phyloP scores from a whole-genome alignment of 495 filamentous ascomycete genomes.

The Penicillium ochrochloron region DNA sequence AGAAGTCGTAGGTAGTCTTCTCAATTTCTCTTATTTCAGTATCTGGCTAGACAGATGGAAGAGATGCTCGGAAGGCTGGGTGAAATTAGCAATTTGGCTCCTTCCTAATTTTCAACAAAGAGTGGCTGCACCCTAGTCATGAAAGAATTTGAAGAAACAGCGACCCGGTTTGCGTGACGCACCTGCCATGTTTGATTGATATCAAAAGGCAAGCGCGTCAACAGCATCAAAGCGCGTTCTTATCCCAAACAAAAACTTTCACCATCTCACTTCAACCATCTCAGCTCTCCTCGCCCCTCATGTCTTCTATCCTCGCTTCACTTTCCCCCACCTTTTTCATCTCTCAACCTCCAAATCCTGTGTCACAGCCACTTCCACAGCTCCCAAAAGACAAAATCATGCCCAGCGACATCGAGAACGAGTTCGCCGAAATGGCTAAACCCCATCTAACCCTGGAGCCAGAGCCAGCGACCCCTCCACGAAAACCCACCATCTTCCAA shows the following conservation, averaged over 20 bases:
- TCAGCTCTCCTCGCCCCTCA: not conserved
- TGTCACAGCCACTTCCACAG: not conserved
- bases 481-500: not conserved
- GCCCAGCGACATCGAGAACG: not conserved
- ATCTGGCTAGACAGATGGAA: not conserved
- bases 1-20: not conserved
- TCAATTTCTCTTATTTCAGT: not conserved
- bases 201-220: not conserved
- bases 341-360: not conserved
- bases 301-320: not conserved
- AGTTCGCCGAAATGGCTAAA: not conserved
- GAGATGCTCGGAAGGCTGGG: not conserved
- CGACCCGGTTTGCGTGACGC: not conserved
- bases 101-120: not conserved
- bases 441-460: not conserved
- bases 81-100: too few species aligned
- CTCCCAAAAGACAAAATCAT: not conserved
- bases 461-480: not conserved
- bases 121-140: not conserved
- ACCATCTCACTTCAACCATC: not conserved
- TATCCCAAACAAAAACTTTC: not conserved
- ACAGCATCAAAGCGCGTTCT: not conserved
- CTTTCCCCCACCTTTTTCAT: not conserved
- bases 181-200: slow-evolving; percentile 1
- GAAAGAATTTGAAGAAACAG: not conserved